These are phyloP conservation scores for Cytospora chrysosperma DNA, from an alignment of 2,329 filamentous ascomycete genomes.

Conservation along the genomic window DNA sequence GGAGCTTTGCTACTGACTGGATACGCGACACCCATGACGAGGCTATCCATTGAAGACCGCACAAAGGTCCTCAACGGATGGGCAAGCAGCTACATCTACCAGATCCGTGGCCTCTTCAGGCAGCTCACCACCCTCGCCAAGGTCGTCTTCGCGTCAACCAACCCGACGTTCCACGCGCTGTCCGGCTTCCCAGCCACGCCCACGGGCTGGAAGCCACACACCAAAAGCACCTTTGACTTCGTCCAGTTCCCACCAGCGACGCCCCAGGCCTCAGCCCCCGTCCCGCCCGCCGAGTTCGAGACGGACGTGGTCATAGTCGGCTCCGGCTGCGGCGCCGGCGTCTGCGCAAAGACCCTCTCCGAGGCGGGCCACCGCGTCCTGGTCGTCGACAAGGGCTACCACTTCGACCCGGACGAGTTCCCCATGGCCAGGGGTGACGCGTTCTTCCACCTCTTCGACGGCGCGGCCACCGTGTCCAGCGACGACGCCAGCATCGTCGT, in stretches of 20 bases:
- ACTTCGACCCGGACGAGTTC: slow-evolving; percentile 67
- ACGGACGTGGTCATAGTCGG: slow-evolving; percentile 25
- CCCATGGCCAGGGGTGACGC: slow-evolving; percentile 68
- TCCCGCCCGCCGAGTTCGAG: slow-evolving; percentile 15
- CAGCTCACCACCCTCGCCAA: slow-evolving; percentile 45
- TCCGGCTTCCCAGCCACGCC: slow-evolving; percentile 37
- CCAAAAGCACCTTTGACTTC: slow-evolving; percentile 20
- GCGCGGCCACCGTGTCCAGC: slow-evolving; percentile 53
- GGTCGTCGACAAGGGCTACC: slow-evolving; percentile 78
- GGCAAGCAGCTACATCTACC: slow-evolving; percentile 45
- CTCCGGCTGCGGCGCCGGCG: slow-evolving; percentile 25
- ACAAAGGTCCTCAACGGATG: slow-evolving; percentile 43
- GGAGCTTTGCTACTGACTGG: slow-evolving; percentile 19
- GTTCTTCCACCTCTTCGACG: slow-evolving; percentile 64
- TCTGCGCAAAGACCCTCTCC: slow-evolving; percentile 24
- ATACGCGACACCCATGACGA: slow-evolving; percentile 16
- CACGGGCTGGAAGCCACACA: slow-evolving; percentile 26
- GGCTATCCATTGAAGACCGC: slow-evolving; percentile 20
- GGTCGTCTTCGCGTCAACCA: slow-evolving; percentile 46
- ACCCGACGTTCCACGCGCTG: slow-evolving; percentile 41
- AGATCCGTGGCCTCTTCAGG: slow-evolving; percentile 44
- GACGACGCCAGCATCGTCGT: slow-evolving; percentile 59
- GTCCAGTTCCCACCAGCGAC: slow-evolving; percentile 4
- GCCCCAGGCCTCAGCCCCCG: not conserved
- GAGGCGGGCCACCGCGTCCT: slow-evolving; percentile 53